These are phyloP conservation scores for Eucalyptus shirleyi DNA, from an alignment of 345 rosid species.

Conservation along the genomic window DNA sequence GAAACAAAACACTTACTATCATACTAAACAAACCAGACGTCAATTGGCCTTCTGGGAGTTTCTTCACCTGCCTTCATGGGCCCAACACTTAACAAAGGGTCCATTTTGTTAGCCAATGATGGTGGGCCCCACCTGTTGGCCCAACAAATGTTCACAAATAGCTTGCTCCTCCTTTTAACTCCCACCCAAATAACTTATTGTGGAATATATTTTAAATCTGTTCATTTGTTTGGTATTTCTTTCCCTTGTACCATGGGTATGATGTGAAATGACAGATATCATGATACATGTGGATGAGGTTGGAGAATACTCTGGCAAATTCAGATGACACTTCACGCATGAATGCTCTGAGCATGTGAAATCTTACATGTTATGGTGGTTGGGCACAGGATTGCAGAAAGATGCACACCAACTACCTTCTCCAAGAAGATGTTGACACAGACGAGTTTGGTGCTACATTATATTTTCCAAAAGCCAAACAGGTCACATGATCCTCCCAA, in stretches of 20 bases:
- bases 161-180: background rate
- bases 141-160: background rate
- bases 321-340: background rate
- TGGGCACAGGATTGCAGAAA: background rate
- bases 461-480: background rate
- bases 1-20: background rate
- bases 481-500: background rate
- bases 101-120: background rate
- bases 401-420: slow-evolving; percentile 4
- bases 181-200: background rate
- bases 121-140: background rate
- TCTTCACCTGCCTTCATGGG: background rate
- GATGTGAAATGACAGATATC: background rate
- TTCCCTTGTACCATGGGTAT: background rate
- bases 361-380: background rate
- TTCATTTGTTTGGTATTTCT: background rate
- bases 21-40: background rate
- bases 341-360: background rate
- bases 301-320: background rate
- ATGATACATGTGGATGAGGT: background rate
- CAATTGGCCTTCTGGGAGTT: background rate
- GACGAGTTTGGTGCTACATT: background rate
- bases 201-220: background rate
- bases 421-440: slow-evolving; percentile 1
- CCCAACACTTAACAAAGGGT: background rate